Evolutionary conservation across 352 stramenopile genomes (phyloP).

Genomic region (Pelagophyceae sp.): DNA sequence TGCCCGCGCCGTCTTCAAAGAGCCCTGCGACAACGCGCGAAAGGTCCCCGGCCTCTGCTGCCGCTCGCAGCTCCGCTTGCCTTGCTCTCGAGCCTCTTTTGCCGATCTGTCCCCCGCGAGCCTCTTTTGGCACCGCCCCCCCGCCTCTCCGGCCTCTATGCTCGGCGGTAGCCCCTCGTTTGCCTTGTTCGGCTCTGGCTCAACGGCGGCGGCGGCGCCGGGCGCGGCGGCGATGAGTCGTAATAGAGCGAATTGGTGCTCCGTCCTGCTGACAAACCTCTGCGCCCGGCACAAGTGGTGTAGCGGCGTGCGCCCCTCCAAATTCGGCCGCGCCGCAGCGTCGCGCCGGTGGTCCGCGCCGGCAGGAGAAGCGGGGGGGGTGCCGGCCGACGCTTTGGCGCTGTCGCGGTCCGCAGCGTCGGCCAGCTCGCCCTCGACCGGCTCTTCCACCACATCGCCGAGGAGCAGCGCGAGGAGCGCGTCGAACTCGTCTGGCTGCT

Average conservation of each 20-base stretch:
- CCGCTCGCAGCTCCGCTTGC: too few relatives aligned
- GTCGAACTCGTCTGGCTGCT: background rate
- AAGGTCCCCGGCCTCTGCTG: too few relatives aligned
- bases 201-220: background rate
- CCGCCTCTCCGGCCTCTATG: too few relatives aligned
- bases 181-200: too few relatives aligned
- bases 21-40: too few relatives aligned
- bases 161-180: too few relatives aligned
- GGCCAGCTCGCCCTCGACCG: background rate
- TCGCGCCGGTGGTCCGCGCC: background rate
- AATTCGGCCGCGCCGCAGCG: background rate
- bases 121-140: too few relatives aligned
- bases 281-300: background rate
- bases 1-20: too few relatives aligned
- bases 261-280: background rate
- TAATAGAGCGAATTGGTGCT: background rate
- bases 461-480: background rate
- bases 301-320: background rate
- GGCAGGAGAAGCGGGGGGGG: too few relatives aligned
- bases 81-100: too few relatives aligned
- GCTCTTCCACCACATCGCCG: background rate
- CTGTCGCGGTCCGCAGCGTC: background rate
- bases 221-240: background rate
- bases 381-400: background rate
- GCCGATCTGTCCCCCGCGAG: too few relatives aligned